Conservation (phyloP, 2,329 filamentous ascomycete species). For the Monosporascus sp. region DNA sequence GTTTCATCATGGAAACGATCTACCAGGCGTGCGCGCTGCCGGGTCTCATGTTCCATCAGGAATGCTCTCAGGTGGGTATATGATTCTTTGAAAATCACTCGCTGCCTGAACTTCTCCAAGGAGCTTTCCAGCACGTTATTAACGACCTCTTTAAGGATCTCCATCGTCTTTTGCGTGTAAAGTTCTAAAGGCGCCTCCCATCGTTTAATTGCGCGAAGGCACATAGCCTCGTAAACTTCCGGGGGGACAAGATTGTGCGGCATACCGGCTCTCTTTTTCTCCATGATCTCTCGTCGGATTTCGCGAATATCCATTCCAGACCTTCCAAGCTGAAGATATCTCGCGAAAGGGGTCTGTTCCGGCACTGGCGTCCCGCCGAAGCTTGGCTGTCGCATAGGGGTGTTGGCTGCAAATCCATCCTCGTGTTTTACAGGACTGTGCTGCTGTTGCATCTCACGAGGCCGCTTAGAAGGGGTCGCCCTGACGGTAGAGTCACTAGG, state of each 20-base stretch:
- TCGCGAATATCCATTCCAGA: constrained; percentile 41
- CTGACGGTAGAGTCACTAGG: constrained; percentile 27
- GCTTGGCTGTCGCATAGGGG: constrained; percentile 22
- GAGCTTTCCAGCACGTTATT: constrained; percentile 41
- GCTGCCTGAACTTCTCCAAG: constrained; percentile 40
- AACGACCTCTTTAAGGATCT: constrained; percentile 42
- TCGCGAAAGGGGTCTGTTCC: constrained; percentile 28
- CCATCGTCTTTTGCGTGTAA: constrained; percentile 44
- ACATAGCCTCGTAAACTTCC: constrained; percentile 55
- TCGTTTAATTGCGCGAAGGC: constrained; percentile 48
- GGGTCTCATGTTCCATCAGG: constrained; percentile 33
- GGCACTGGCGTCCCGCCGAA: constrained; percentile 10
- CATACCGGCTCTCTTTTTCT: constrained; percentile 51
- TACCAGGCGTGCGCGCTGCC: constrained; percentile 32
- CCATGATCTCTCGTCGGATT: constrained; percentile 50
- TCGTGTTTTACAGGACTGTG: constrained; percentile 34
- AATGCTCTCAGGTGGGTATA: constrained; percentile 38
- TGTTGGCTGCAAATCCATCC: constrained; percentile 13
- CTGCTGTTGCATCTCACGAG: constrained; percentile 9
- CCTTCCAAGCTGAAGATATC: constrained; percentile 33
- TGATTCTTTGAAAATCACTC: constrained; percentile 45
- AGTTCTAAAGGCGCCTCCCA: constrained; percentile 51
- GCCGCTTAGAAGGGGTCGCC: constrained; percentile 20
- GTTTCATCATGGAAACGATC: constrained; percentile 49
- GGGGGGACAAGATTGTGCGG: constrained; percentile 51